Conservation (phyloP, 495 filamentous ascomycete genomes). For the Xylaria venustula region DNA sequence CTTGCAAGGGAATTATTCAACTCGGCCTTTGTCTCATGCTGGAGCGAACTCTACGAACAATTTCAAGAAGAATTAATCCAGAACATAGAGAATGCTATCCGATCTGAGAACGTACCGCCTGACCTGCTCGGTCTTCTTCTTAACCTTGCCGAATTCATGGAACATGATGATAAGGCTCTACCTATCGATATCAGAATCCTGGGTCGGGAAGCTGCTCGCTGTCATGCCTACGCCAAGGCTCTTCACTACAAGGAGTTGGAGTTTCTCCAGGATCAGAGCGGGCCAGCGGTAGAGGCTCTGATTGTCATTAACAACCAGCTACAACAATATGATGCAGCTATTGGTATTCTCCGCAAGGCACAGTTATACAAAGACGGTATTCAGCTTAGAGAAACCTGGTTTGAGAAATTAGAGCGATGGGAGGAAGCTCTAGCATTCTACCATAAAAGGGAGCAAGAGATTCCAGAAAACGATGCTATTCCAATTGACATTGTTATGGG, state of each 20-base stretch:
- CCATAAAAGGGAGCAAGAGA: slow-evolving; percentile 70
- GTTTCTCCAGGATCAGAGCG: slow-evolving; percentile 94
- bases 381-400: slow-evolving; percentile 91
- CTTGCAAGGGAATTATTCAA: slow-evolving; percentile 95
- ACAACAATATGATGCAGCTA: slow-evolving; percentile 95
- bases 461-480: slow-evolving; percentile 54
- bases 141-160: slow-evolving; percentile 98
- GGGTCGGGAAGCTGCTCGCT: slow-evolving; percentile 89
- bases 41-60: slow-evolving; percentile 94
- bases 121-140: slow-evolving; percentile 92
- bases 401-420: slow-evolving; percentile 96
- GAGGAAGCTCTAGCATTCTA: slow-evolving; percentile 96
- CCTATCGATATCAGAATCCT: slow-evolving; percentile 94
- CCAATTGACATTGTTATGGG: slow-evolving; percentile 95
- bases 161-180: slow-evolving; percentile 96
- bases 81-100: slow-evolving; percentile 92
- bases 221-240: slow-evolving; percentile 96
- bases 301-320: slow-evolving; percentile 99
- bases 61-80: slow-evolving; percentile 93
- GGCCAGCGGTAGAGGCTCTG: slow-evolving; percentile 91
- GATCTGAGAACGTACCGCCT: slow-evolving; percentile 87
- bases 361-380: slow-evolving; percentile 94
- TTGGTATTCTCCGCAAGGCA: slow-evolving; percentile 92
- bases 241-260: slow-evolving; percentile 98
- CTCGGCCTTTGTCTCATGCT: slow-evolving; percentile 96